Evolutionary conservation across 495 filamentous ascomycete species (phyloP).

Genomic region (Halenospora varia): DNA sequence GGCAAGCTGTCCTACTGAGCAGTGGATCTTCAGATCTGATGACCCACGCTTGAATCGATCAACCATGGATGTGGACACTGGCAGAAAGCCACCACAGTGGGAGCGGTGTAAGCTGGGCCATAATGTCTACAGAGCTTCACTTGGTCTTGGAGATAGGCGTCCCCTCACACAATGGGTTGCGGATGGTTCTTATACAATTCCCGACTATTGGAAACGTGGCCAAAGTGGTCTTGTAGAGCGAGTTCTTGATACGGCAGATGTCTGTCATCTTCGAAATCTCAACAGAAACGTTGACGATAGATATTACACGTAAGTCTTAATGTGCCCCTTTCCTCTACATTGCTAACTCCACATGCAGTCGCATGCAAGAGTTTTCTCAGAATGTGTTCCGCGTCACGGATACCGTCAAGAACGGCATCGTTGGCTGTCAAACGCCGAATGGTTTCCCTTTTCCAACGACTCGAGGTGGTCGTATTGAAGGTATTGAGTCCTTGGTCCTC

Average conservation of each 20-base stretch:
- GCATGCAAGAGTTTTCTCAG: constrained; percentile 68
- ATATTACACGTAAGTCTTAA: constrained; percentile 55
- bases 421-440: constrained; percentile 66
- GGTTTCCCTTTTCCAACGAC: constrained; percentile 62
- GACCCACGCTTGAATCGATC: no score
- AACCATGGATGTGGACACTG: no score
- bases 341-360: constrained; percentile 29
- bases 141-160: constrained; percentile 46
- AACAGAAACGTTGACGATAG: constrained; percentile 48
- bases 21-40: constrained; percentile 47
- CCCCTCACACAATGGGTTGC: constrained; percentile 55
- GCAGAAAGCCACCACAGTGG: constrained; percentile 52
- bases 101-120: constrained; percentile 53
- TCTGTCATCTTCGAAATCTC: constrained; percentile 47
- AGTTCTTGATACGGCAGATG: constrained; percentile 66
- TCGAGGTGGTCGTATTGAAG: constrained; percentile 58
- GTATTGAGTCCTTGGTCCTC: constrained; percentile 61
- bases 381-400: constrained; percentile 62
- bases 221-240: constrained; percentile 40
- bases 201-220: constrained; percentile 38
- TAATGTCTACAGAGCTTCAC: constrained; percentile 39
- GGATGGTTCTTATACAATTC: constrained; percentile 42
- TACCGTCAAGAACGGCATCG: constrained; percentile 49
- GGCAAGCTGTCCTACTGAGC: constrained; percentile 60
- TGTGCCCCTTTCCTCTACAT: constrained; percentile 1